phyloP scores from a whole-genome alignment of 495 filamentous ascomycete genomes.

The Aspergillus cristatus region DNA sequence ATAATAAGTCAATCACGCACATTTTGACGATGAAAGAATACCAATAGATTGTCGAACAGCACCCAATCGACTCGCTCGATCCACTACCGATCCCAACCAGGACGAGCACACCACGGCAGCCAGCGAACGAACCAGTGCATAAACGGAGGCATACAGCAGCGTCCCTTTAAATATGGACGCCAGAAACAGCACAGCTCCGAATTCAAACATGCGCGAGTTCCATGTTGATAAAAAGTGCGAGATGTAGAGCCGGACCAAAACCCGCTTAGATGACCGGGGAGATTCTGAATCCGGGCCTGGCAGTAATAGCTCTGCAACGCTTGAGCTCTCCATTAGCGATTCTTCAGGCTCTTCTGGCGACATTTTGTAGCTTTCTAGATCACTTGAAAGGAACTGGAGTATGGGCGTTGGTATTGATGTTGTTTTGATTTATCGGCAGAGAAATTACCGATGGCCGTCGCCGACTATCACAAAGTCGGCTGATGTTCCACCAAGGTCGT shows the following conservation, averaged over 20 bases:
- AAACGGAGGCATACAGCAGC: conserved; percentile 35
- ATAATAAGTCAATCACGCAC: conserved; percentile 1
- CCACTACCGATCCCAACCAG: conserved; percentile 37
- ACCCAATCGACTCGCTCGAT: conserved; percentile 36
- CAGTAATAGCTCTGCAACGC: too few species aligned
- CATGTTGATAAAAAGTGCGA: conserved; percentile 61
- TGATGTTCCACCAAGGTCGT: too few species aligned
- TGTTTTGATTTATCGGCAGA: too few species aligned
- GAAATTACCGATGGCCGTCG: too few species aligned
- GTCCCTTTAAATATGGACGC: conserved; percentile 49
- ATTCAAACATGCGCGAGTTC: conserved; percentile 64
- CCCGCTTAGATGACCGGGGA: not conserved
- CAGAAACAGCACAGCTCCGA: conserved; percentile 53
- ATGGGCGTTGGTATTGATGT: too few species aligned
- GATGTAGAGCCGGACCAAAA: conserved; percentile 31
- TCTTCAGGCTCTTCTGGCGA: too few species aligned
- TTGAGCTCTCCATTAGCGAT: too few species aligned
- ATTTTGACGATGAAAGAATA: conserved; percentile 8
- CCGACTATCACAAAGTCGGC: too few species aligned
- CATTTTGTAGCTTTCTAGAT: too few species aligned
- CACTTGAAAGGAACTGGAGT: too few species aligned
- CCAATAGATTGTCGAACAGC: conserved; percentile 42
- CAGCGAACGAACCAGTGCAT: conserved; percentile 25
- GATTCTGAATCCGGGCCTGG: too few species aligned
- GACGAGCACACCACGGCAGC: conserved; percentile 24